Evolutionary conservation across 2,329 filamentous ascomycete genomes (phyloP), one percentile per base, ranked within the genome.

Genomic region (Sarocladium oryzae): DNA sequence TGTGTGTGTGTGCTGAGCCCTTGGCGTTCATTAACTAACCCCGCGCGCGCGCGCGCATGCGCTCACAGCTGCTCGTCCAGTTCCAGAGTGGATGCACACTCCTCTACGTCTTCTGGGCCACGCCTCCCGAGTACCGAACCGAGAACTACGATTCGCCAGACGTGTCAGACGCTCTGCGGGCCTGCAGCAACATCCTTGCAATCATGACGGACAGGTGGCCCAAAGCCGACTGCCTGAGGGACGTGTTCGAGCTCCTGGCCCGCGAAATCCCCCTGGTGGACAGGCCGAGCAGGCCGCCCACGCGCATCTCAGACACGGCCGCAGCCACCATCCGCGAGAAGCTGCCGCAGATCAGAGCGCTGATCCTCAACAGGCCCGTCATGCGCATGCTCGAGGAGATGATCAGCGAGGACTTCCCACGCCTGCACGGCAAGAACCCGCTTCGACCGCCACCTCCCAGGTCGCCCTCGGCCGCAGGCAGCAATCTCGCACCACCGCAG

Each of bases 201-300:
- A 63, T 66, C 24, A 62, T 67, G 41, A 64, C 66, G 0, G 65
- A 68, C 50, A 60, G 61, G 4, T 69, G 67, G 66, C 57, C 63
- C 5, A 63, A 65, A 51, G 61, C 63, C 1, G 63, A 67, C 32
- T 65, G 62, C 15, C 28, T 69, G 6, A 51, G 65, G 23, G 65
- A 69, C 45, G 59, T 62, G 1, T 68, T 69, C 51, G 65, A 67
- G 20, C 53, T 67, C 2, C 56, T 69, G 2, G 61, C 61, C 2
- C 54, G 54, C 6, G 60, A 63, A 36, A 51, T 64, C 0, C 56
- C 57, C 3, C 49, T 57, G 2, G 26, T 54, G 5, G 53, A 55
- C 28, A 20, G 49, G 16, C 37, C 55, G 2, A 53, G 46, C 35
- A 48, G 51, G 24, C 53, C 53, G 15, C 53, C 53, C 15, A 54